Percentiles rank a stretch among this genome's conserved stretches.
Conservation (phyloP, 768 basidiomycete genomes). For the Suillus cothurnatus region DNA sequence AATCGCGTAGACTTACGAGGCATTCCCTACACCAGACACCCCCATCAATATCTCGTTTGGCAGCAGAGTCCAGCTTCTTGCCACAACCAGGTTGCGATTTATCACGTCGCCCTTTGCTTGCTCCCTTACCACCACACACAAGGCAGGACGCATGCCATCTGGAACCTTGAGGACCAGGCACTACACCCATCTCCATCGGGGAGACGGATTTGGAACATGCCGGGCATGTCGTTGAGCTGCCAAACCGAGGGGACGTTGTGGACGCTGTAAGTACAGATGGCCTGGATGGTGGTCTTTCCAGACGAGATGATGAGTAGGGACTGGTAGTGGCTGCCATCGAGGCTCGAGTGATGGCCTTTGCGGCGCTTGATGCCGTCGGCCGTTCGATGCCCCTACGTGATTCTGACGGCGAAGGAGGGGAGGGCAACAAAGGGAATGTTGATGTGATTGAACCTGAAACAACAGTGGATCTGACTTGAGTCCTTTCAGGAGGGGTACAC, state of each 20-base stretch:
- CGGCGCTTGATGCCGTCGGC: slow-evolving; percentile 9
- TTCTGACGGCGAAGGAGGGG: slow-evolving; percentile 21
- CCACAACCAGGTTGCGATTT: slow-evolving; percentile 75
- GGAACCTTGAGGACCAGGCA: slow-evolving; percentile 81
- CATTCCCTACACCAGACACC: slow-evolving; percentile 87
- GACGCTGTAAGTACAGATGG: slow-evolving; percentile 19
- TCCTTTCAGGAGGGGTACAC: slow-evolving; percentile 47
- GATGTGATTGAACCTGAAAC: slow-evolving; percentile 16
- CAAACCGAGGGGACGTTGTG: slow-evolving; percentile 32
- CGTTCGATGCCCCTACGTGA: slow-evolving; percentile 23
- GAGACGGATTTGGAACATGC: slow-evolving; percentile 76
- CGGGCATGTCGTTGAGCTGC: slow-evolving; percentile 58
- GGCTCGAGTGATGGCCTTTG: slow-evolving; percentile 9
- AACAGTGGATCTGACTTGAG: slow-evolving; percentile 16
- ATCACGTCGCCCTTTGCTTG: slow-evolving; percentile 45
- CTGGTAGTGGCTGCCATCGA: slow-evolving; percentile 17
- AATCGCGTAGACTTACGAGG: slow-evolving; percentile 49
- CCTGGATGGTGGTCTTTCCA: slow-evolving; percentile 22
- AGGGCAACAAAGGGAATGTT: slow-evolving; percentile 10
- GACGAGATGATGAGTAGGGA: slow-evolving; percentile 33
- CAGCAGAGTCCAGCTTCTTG: slow-evolving; percentile 81
- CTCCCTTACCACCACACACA: slow-evolving; percentile 74
- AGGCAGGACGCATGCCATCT: slow-evolving; percentile 81
- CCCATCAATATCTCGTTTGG: slow-evolving; percentile 69
- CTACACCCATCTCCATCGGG: slow-evolving; percentile 83